Evolutionary conservation across 805 yeast genomes (phyloP).

Genomic region (Scheffersomyces spartinae): DNA sequence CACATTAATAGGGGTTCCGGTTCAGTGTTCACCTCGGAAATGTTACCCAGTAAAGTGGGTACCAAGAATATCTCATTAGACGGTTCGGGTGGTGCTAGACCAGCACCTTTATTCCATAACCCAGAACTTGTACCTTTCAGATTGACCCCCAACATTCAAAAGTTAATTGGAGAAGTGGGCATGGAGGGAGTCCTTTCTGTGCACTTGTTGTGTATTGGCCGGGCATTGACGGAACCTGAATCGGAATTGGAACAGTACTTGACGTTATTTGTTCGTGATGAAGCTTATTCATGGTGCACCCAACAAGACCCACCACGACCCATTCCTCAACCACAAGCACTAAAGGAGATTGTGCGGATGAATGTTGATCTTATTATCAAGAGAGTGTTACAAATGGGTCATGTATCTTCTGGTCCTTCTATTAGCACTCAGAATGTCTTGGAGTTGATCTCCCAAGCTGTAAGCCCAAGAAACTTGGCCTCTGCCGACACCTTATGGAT

Average conservation of each 20-base stretch:
- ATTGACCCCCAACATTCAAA: slow-evolving; percentile 90
- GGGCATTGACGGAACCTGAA: slow-evolving; percentile 84
- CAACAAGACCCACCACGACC: slow-evolving; percentile 67
- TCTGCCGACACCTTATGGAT: slow-evolving; percentile 88
- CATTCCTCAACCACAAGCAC: slow-evolving; percentile 69
- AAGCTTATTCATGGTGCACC: slow-evolving; percentile 87
- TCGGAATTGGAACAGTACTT: slow-evolving; percentile 84
- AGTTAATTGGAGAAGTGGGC: slow-evolving; percentile 86
- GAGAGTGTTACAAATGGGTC: slow-evolving; percentile 63
- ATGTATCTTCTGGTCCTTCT: slow-evolving; percentile 47
- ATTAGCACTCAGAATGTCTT: slow-evolving; percentile 82
- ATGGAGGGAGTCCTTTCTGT: slow-evolving; percentile 87
- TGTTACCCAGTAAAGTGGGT: slow-evolving; percentile 82
- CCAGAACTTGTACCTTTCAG: slow-evolving; percentile 94
- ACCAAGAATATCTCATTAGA: slow-evolving; percentile 38
- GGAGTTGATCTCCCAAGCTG: slow-evolving; percentile 89
- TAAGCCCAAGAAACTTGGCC: slow-evolving; percentile 87
- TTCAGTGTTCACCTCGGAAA: slow-evolving; percentile 85
- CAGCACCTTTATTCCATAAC: slow-evolving; percentile 78
- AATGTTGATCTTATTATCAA: slow-evolving; percentile 80
- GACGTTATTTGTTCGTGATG: slow-evolving; percentile 93
- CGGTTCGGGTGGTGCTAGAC: slow-evolving; percentile 37
- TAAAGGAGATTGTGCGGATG: slow-evolving; percentile 75
- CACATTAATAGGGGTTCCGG: slow-evolving; percentile 76
- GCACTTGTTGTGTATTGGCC: slow-evolving; percentile 72